Evolutionary conservation across 371 early-diverging fungal genomes (phyloP).

Genomic region (Rhizopus delemar): DNA sequence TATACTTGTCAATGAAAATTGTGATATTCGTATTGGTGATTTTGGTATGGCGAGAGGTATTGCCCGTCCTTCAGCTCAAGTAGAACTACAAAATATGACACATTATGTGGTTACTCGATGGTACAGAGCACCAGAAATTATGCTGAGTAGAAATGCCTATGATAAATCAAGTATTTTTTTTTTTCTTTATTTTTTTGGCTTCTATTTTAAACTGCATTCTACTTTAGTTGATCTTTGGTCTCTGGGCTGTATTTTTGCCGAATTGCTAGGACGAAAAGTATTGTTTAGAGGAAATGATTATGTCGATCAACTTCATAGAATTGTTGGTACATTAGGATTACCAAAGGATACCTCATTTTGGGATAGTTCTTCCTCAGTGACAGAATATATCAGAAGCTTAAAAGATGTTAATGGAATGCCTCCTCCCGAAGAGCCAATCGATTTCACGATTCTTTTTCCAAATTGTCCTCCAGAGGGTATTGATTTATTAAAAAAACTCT

Average conservation of each 20-base stretch:
- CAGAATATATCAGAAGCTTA: constrained; percentile 41
- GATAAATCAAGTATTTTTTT: constrained; percentile 40
- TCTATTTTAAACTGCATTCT: constrained; percentile 50
- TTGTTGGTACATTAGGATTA: constrained; percentile 92
- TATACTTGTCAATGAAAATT: constrained; percentile 88
- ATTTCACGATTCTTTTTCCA: constrained; percentile 47
- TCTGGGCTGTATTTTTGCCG: constrained; percentile 98
- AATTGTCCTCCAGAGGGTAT: constrained; percentile 65
- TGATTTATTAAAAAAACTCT: constrained; percentile 74
- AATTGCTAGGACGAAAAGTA: constrained; percentile 90
- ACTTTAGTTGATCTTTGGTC: constrained; percentile 98
- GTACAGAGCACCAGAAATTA: constrained; percentile 56
- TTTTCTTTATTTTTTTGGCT: not conserved
- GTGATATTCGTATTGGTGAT: constrained; percentile 65
- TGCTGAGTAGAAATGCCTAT: constrained; percentile 42
- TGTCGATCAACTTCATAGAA: constrained; percentile 91
- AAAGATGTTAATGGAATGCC: constrained; percentile 57
- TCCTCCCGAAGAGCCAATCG: constrained; percentile 46
- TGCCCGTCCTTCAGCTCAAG: constrained; percentile 18
- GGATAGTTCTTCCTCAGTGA: constrained; percentile 45
- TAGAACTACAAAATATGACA: constrained; percentile 40
- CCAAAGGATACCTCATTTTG: constrained; percentile 78
- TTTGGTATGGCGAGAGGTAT: constrained; percentile 56
- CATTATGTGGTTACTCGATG: constrained; percentile 52
- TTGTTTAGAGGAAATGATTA: constrained; percentile 94